A percentile compares a stretch with the other conserved stretches of the same genome.
These are phyloP conservation scores for Luzula sylvatica DNA, from an alignment of 176 grass and related monocot species.

Conservation along the genomic window DNA sequence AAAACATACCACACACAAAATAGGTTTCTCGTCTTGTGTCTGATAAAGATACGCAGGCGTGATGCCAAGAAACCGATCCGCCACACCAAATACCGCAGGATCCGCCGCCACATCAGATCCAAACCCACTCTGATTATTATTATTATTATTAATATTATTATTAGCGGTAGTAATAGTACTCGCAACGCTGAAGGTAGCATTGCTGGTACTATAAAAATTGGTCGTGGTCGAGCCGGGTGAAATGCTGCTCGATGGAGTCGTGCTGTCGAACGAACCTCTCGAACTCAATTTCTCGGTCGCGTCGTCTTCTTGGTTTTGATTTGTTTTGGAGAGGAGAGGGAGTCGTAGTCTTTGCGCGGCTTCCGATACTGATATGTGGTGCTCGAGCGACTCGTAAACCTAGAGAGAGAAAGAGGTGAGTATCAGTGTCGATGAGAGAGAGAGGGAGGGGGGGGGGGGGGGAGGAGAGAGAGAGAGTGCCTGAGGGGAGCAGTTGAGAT, in stretches of 20 bases:
- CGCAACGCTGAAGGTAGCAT: constrained; percentile 23
- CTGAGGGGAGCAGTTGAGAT: constrained; percentile 71
- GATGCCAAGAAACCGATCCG: constrained; percentile 86
- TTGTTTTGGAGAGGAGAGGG: constrained; percentile 71
- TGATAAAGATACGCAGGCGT: constrained; percentile 76
- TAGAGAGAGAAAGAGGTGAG: constrained; percentile 25
- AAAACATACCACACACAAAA: constrained; percentile 56
- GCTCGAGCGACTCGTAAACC: constrained; percentile 91
- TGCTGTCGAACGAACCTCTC: constrained; percentile 77
- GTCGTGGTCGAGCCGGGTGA: constrained; percentile 55
- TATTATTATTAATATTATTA: too few species aligned
- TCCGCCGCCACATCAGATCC: constrained; percentile 35
- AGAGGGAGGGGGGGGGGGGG: neutral
- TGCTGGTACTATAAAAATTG: constrained; percentile 57
- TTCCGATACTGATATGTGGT: constrained; percentile 54
- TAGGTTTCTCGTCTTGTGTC: constrained; percentile 61
- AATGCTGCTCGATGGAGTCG: constrained; percentile 26
- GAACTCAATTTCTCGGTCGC: constrained; percentile 67
- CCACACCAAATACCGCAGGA: constrained; percentile 63
- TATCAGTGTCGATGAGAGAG: too few species aligned
- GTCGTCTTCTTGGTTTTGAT: constrained; percentile 70
- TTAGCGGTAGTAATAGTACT: too few species aligned
- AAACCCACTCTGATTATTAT: constrained; percentile 5
- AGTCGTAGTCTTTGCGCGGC: constrained; percentile 81
- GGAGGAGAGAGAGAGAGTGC: constrained; percentile 12